Conservation (phyloP, 306 rosid genomes). For the Echinosophora koreensis region DNA sequence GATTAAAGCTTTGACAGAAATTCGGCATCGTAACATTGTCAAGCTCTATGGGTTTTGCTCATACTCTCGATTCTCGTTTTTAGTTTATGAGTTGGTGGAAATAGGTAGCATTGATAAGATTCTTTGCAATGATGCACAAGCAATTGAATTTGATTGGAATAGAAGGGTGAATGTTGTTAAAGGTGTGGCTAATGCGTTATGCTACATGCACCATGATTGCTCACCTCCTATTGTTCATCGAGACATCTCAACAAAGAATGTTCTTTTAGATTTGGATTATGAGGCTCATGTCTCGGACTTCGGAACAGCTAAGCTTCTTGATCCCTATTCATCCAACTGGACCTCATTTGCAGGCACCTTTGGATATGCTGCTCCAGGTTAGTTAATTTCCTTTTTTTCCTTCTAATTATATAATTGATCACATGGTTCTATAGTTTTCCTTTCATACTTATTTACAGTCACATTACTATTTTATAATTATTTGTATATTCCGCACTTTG, state of each 20-base stretch:
- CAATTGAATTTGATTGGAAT: too few species aligned
- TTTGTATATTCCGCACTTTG: background rate
- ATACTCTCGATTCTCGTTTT: too few species aligned
- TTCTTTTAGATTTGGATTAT: slow-evolving; percentile 38
- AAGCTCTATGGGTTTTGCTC: too few species aligned
- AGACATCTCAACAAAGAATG: background rate
- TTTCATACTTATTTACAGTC: background rate
- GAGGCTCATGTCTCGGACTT: slow-evolving; percentile 39
- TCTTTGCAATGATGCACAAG: too few species aligned
- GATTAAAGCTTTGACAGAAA: too few species aligned
- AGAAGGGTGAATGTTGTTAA: too few species aligned
- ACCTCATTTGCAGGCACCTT: slow-evolving; percentile 36
- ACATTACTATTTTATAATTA: background rate
- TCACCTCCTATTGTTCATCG: too few species aligned
- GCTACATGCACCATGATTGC: too few species aligned
- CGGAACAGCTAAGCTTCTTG: slow-evolving; percentile 27
- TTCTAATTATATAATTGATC: background rate
- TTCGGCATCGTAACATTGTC: too few species aligned
- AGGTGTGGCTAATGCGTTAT: too few species aligned
- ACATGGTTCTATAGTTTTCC: background rate
- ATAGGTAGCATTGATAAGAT: too few species aligned
- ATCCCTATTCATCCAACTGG: slow-evolving; percentile 36
- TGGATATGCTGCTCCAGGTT: slow-evolving; percentile 48
- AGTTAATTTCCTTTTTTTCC: background rate
- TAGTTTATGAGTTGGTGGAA: too few species aligned